Evolutionary conservation across 2,329 filamentous ascomycete genomes (phyloP).

Genomic region (Nakataea oryzae): DNA sequence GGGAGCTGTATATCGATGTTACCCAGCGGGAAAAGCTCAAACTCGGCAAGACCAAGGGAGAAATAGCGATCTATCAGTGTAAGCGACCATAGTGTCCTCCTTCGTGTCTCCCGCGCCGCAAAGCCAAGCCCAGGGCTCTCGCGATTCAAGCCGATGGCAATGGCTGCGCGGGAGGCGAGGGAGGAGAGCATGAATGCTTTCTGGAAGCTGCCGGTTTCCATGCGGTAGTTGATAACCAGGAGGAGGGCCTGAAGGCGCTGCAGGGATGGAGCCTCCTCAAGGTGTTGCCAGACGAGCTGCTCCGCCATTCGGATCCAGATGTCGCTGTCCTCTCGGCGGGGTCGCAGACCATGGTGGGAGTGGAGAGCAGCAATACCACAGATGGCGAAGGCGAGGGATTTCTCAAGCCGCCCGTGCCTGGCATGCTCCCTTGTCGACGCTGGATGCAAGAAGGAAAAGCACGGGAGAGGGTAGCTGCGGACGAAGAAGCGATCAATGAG

Average conservation of each 20-base stretch:
- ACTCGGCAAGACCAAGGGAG: slow-evolving; percentile 28
- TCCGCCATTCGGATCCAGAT: slow-evolving; percentile 20
- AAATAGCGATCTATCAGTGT: slow-evolving; percentile 29
- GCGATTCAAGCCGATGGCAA: slow-evolving; percentile 27
- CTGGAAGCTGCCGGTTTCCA: slow-evolving; percentile 20
- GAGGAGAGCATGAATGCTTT: slow-evolving; percentile 24
- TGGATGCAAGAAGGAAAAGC: slow-evolving; percentile 23
- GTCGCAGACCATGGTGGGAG: slow-evolving; percentile 6
- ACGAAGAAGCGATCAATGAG: slow-evolving; percentile 19
- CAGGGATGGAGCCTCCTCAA: slow-evolving; percentile 18
- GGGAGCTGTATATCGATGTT: slow-evolving; percentile 26
- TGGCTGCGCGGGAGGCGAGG: slow-evolving; percentile 22
- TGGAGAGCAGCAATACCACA: slow-evolving; percentile 21
- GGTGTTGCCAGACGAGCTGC: slow-evolving; percentile 18
- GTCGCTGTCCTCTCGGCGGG: slow-evolving; percentile 10
- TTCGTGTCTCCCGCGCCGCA: slow-evolving; percentile 24
- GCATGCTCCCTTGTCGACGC: slow-evolving; percentile 20
- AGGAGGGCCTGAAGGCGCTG: slow-evolving; percentile 21
- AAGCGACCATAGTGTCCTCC: slow-evolving; percentile 28
- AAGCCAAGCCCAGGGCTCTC: slow-evolving; percentile 22
- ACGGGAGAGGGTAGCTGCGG: slow-evolving; percentile 19
- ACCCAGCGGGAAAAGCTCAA: slow-evolving; percentile 26
- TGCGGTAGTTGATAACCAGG: slow-evolving; percentile 19
- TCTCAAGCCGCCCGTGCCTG: slow-evolving; percentile 17
- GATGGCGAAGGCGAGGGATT: slow-evolving; percentile 19